Base-by-base conservation (phyloP, 129 eudicot genomes). In the Chrysanthemum seticuspe region DNA sequence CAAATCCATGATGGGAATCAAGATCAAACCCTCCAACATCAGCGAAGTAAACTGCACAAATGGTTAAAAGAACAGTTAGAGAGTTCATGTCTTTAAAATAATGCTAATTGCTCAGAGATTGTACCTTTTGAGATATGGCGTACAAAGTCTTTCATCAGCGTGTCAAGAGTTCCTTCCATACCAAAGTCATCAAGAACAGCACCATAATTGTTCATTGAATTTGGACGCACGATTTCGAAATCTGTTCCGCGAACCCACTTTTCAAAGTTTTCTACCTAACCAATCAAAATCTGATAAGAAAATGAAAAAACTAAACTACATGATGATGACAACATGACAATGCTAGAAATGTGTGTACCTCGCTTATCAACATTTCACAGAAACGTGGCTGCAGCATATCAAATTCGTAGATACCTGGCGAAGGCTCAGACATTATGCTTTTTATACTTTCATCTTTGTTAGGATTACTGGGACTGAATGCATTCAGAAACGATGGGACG, bases 181-280 rank as follows among this genome's bases (percentile, higher is more conserved):
- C 98, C 98, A 79, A 93, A 93, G 71, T 93, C 98, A 87, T 93
- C 98, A 67, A 93, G 92, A 63, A 93, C 97, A 77, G 90, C 97
- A 67, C 98, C 97, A 81, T 67, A 86, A 62, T 84, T 89, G 64
- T 93, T 93, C 98, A 93, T 89, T 49, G 96, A 82, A 72, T 87
- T 93, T 40, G 98, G 98, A 34, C 91, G 85, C 98, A 93, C 87
- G 79, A 89, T 89, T 84, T 90, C 86, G 89, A 89, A 84, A 73
- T 87, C 86, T 55, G 95, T 84, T 72, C 89, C 96, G 19, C 75
- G 86, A 23, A 93, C 87, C 98, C 98, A 93, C 62, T 84, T 93
- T 62, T 93, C 96, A 18, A 93, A 89, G 71, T 89, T 84, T 82
- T 87, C 98, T 55, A 93, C 97, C 98, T 90, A 84, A 67, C 80